A percentile compares a stretch with the other conserved stretches of the same genome.
Conservation (phyloP, 2,329 filamentous ascomycete genomes). For the Aspergillus fumigatus region DNA sequence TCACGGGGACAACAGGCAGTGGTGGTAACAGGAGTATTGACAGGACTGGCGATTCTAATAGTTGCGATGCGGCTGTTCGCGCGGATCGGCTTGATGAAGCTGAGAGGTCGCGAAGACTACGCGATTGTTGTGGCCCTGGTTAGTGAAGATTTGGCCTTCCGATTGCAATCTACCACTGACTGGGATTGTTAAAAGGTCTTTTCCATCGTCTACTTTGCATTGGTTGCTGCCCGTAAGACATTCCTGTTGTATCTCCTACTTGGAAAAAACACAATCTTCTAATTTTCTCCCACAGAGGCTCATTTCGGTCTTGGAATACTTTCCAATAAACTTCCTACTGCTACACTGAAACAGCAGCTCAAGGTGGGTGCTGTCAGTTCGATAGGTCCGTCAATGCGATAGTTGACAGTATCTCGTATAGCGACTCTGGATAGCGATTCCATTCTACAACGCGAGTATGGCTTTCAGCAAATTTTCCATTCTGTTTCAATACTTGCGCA, state of each 20-base stretch:
- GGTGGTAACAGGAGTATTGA: slow-evolving; percentile 29
- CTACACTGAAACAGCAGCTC: slow-evolving; percentile 19
- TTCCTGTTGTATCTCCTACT: background rate
- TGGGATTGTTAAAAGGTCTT: slow-evolving; percentile 11
- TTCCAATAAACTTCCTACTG: slow-evolving; percentile 11
- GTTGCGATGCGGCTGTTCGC: slow-evolving; percentile 29
- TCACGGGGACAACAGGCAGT: slow-evolving; percentile 24
- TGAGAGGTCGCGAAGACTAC: slow-evolving; percentile 32
- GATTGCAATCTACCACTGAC: background rate
- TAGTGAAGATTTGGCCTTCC: background rate
- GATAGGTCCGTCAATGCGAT: background rate
- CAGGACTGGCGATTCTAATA: slow-evolving; percentile 18
- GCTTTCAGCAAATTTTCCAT: slow-evolving; percentile 42
- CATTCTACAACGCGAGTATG: slow-evolving; percentile 31
- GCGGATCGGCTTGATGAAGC: slow-evolving; percentile 25
- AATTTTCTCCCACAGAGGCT: slow-evolving; percentile 17
- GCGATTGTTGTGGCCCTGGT: slow-evolving; percentile 26
- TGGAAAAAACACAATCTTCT: background rate
- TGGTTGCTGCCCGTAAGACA: slow-evolving; percentile 26
- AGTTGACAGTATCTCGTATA: slow-evolving; percentile 3
- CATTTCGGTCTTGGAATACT: slow-evolving; percentile 25
- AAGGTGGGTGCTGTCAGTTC: slow-evolving; percentile 16
- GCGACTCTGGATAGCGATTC: slow-evolving; percentile 29
- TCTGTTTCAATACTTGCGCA: slow-evolving; percentile 44
- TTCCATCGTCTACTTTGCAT: slow-evolving; percentile 24